Conservation (phyloP, 371 early-diverging fungal species). For the Batrachochytrium dendrobatidis region DNA sequence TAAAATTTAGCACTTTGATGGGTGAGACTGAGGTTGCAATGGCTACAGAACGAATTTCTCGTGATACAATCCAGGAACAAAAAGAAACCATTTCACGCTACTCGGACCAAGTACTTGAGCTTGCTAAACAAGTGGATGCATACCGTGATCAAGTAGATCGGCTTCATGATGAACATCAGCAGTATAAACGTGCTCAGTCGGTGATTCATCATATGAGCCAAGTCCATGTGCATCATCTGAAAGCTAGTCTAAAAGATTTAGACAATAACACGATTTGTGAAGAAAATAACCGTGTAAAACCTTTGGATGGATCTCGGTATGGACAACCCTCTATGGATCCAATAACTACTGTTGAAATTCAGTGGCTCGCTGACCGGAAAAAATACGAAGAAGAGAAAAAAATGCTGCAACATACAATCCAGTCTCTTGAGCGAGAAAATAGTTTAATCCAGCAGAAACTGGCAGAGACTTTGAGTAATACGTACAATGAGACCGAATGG, state of each 20-base stretch:
- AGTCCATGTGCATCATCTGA: not conserved
- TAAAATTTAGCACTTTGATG: not conserved
- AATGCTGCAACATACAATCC: not conserved
- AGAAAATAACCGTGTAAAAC: not conserved
- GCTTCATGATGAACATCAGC: not conserved
- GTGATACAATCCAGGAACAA: not conserved
- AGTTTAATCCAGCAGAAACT: not conserved
- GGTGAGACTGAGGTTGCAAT: not conserved
- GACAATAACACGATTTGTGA: not conserved
- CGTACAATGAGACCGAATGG: not conserved
- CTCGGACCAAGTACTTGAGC: not conserved
- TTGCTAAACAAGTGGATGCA: not conserved
- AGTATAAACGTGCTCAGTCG: not conserved
- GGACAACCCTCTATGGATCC: not conserved
- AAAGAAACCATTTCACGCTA: not conserved
- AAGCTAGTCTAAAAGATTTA: not conserved
- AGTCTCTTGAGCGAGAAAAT: not conserved
- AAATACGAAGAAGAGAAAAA: not conserved
- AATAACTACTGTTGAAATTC: not conserved
- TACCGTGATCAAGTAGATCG: constrained; percentile 1
- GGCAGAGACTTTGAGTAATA: not conserved
- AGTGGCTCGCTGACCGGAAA: constrained; percentile 1
- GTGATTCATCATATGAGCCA: constrained; percentile 3
- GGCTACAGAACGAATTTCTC: not conserved
- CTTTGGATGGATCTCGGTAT: not conserved